Conservation (phyloP, 2,329 filamentous ascomycete species). For the Fusarium concolor region DNA sequence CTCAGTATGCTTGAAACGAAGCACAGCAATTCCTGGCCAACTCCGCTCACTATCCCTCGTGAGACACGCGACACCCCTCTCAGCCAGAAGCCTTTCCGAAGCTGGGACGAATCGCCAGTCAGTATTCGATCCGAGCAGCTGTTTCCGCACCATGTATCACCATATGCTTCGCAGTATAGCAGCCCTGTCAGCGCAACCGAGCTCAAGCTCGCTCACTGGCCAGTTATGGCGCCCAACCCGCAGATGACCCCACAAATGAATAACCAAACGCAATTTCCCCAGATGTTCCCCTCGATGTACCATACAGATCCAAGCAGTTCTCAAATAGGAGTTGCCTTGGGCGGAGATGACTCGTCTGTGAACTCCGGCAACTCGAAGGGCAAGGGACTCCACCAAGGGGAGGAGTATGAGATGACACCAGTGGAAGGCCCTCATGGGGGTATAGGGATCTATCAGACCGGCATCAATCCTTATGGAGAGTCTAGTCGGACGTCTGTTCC, state of each 20-base stretch:
- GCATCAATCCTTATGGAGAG: too few relatives aligned
- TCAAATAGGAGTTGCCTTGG: conserved; percentile 6
- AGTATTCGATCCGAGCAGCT: conserved; percentile 48
- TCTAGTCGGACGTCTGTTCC: background rate
- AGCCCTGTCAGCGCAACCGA: conserved; percentile 9
- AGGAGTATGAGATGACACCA: conserved; percentile 7
- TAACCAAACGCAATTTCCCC: background rate
- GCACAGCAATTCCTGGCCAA: conserved; percentile 52
- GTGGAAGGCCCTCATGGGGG: background rate
- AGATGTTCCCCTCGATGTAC: conserved; percentile 9
- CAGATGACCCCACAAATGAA: background rate
- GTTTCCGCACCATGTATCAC: conserved; percentile 1
- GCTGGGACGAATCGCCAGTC: conserved; percentile 66
- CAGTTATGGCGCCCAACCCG: background rate
- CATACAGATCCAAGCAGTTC: conserved; percentile 1
- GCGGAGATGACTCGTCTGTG: conserved; percentile 5
- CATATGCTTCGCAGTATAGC: conserved; percentile 1
- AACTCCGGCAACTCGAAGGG: conserved; percentile 2
- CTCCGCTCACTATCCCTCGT: conserved; percentile 40
- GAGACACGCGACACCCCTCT: conserved; percentile 58
- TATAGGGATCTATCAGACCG: background rate
- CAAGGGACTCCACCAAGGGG: background rate
- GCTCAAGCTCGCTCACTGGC: conserved; percentile 5
- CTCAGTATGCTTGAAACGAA: conserved; percentile 45
- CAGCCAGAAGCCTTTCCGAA: conserved; percentile 63